Percentiles rank a stretch among this genome's conserved stretches.
These are phyloP conservation scores for Ustilago bromivora DNA, from an alignment of 1,284 basidiomycete genomes.

Conservation along the genomic window DNA sequence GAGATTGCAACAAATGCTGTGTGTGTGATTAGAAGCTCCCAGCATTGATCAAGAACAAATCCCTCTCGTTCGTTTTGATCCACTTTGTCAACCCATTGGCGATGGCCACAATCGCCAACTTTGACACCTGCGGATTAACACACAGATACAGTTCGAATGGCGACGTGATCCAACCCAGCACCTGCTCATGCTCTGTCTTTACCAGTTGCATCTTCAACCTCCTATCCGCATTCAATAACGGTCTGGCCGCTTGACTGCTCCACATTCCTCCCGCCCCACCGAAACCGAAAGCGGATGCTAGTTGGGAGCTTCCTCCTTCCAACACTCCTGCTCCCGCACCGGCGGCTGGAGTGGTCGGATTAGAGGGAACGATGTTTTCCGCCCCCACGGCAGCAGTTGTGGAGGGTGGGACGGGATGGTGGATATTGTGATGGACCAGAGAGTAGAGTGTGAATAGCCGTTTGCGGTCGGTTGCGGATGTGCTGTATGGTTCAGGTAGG, in stretches of 20 bases:
- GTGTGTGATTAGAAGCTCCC: conserved; percentile 52
- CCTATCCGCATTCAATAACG: conserved; percentile 21
- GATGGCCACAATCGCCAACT: conserved; percentile 83
- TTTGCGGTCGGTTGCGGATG: conserved; percentile 75
- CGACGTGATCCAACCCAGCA: conserved; percentile 82
- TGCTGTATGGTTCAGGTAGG: conserved; percentile 85
- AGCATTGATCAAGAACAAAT: conserved; percentile 75
- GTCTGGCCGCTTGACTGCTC: background rate
- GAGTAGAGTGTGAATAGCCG: conserved; percentile 64
- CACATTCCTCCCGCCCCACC: background rate
- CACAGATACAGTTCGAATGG: conserved; percentile 91
- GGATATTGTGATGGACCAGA: conserved; percentile 36
- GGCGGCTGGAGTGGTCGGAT: conserved; percentile 8
- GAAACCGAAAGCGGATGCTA: conserved; percentile 75
- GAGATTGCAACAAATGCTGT: background rate
- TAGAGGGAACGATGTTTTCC: conserved; percentile 10
- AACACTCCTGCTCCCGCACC: conserved; percentile 67
- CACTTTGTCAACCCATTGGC: conserved; percentile 89
- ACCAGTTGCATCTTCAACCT: conserved; percentile 74
- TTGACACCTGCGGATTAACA: conserved; percentile 83
- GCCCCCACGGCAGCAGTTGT: background rate
- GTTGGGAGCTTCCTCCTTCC: conserved; percentile 77
- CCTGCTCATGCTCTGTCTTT: conserved; percentile 83
- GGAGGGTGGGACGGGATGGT: conserved; percentile 43
- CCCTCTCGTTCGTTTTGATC: conserved; percentile 86